Percentiles rank a stretch among this genome's conserved stretches.
Conservation (phyloP, 306 rosid genomes). For the Calophaca sinica region DNA sequence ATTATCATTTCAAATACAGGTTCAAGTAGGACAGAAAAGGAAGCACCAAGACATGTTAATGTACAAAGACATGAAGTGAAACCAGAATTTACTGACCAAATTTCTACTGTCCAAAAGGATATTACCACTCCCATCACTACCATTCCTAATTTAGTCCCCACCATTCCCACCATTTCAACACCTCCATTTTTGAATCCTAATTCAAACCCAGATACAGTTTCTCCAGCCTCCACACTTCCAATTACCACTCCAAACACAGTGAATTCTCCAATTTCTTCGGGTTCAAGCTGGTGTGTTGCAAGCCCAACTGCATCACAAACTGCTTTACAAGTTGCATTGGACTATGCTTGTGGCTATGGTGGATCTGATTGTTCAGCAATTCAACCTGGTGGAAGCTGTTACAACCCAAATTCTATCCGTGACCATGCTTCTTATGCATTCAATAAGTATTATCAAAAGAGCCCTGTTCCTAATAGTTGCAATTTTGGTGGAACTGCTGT, state of each 20-base stretch:
- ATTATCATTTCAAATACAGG: conserved; percentile 59
- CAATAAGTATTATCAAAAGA: conserved; percentile 75
- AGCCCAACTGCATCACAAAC: conserved; percentile 64
- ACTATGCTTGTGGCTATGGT: conserved; percentile 86
- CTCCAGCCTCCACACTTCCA: conserved; percentile 64
- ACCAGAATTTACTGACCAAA: conserved; percentile 46
- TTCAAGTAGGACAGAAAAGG: conserved; percentile 56
- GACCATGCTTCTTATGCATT: conserved; percentile 88
- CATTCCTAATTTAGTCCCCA: conserved; percentile 71
- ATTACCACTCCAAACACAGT: conserved; percentile 52
- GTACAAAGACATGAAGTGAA: conserved; percentile 47
- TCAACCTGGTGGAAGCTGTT: conserved; percentile 76
- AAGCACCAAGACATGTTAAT: conserved; percentile 48
- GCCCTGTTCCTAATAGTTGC: conserved; percentile 82
- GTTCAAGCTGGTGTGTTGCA: conserved; percentile 84
- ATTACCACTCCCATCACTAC: conserved; percentile 85
- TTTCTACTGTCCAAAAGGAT: conserved; percentile 62
- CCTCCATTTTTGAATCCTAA: conserved; percentile 66
- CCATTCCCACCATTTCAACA: conserved; percentile 60
- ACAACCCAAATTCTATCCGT: conserved; percentile 59
- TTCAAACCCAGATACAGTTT: conserved; percentile 68
- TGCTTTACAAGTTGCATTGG: conserved; percentile 79
- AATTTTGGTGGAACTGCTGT: conserved; percentile 87
- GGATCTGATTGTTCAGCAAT: conserved; percentile 75
- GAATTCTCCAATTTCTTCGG: conserved; percentile 51